Percentiles rank a stretch among this genome's conserved stretches.
Conservation (phyloP, 768 basidiomycete species). For the Naganishia vishniacii region DNA sequence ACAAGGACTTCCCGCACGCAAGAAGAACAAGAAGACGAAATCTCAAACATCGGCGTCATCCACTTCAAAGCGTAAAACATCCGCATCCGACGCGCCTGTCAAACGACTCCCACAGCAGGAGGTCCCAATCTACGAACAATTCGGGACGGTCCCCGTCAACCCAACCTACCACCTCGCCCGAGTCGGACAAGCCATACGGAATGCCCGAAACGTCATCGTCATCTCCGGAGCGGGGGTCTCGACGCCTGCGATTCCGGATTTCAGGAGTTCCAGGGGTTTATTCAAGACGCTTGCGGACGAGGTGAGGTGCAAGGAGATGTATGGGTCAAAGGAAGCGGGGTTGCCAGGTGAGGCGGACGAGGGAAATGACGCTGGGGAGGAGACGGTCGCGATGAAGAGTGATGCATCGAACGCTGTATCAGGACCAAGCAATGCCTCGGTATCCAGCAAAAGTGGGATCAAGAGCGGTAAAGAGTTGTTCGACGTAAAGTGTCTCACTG, state of each 20-base stretch:
- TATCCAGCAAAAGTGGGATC: conserved; percentile 60
- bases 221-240: conserved; percentile 29
- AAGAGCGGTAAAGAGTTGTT: conserved; percentile 77
- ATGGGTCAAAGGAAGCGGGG: too few relatives aligned
- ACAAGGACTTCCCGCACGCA: background rate
- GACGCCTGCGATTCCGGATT: conserved; percentile 30
- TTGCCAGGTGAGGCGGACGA: background rate
- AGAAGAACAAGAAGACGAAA: background rate
- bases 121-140: conserved; percentile 9
- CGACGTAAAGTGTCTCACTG: conserved; percentile 82
- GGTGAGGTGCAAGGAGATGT: conserved; percentile 3
- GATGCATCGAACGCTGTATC: too few relatives aligned
- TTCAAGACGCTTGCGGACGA: conserved; percentile 27
- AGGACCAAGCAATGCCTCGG: background rate
- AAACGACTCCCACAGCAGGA: too few relatives aligned
- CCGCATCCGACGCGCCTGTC: background rate
- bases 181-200: conserved; percentile 23
- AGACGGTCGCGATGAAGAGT: conserved; percentile 23
- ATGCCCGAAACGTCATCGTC: conserved; percentile 27
- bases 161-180: conserved; percentile 21
- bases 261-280: conserved; percentile 25
- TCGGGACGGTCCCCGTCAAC: conserved; percentile 23
- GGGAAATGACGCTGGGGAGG: background rate
- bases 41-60: background rate
- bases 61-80: background rate